These are phyloP conservation scores for Fonsecaea nubica DNA, from an alignment of 2,329 filamentous ascomycete genomes.

Conservation along the genomic window DNA sequence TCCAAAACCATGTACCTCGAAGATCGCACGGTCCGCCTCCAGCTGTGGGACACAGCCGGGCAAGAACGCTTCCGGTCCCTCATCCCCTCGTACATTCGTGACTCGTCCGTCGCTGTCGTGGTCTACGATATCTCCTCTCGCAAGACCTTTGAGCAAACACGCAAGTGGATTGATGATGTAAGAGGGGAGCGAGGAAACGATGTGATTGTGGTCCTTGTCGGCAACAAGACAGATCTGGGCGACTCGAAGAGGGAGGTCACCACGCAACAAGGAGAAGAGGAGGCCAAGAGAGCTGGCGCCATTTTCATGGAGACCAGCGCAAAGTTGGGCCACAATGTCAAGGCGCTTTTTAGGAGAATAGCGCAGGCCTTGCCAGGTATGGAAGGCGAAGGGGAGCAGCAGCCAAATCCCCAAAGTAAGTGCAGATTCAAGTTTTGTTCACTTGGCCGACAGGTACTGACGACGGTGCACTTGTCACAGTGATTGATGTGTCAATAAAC, in stretches of 20 bases:
- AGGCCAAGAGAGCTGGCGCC: conserved; percentile 95
- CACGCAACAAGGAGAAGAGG: conserved; percentile 93
- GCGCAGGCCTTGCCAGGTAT: conserved; percentile 96
- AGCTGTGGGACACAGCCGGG: conserved; percentile 97
- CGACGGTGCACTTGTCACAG: conserved; percentile 15
- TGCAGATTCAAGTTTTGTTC: background rate
- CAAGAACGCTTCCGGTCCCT: conserved; percentile 96
- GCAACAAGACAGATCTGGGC: conserved; percentile 98
- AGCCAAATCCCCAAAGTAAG: conserved; percentile 40
- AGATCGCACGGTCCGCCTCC: conserved; percentile 94
- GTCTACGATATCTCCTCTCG: conserved; percentile 98
- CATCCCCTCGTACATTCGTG: conserved; percentile 98
- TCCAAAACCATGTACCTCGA: conserved; percentile 99
- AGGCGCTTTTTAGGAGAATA: conserved; percentile 96
- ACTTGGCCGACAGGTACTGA: background rate
- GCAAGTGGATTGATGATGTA: conserved; percentile 99
- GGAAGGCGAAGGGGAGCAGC: conserved; percentile 79
- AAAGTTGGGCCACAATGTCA: conserved; percentile 97
- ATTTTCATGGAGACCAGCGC: conserved; percentile 99
- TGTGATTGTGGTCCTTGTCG: conserved; percentile 97
- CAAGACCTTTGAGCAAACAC: conserved; percentile 97
- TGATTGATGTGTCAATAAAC: conserved; percentile 41
- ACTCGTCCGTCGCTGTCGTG: conserved; percentile 96
- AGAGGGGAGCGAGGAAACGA: conserved; percentile 95
- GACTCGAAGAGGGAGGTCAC: conserved; percentile 94